Percentiles rank a stretch among this genome's conserved stretches.
Conservation (phyloP, 176 grass and related monocot species). For the Phyllostachys edulis region DNA sequence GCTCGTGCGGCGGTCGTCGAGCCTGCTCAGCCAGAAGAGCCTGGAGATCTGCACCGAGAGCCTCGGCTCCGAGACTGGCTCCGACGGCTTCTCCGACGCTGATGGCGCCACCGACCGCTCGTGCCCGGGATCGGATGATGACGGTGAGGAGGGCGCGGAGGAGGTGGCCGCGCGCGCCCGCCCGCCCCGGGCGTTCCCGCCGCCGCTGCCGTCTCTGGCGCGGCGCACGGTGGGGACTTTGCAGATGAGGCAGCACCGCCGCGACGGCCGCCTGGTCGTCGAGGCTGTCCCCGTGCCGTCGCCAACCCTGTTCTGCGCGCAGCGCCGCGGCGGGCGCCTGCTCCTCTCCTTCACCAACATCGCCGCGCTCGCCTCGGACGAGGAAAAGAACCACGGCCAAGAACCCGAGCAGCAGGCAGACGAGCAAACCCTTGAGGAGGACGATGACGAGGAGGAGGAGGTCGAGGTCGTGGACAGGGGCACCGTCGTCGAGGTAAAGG, state of each 20-base stretch:
- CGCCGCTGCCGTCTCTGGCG: conserved; percentile 67
- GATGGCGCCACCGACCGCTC: conserved; percentile 41
- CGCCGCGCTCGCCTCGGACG: conserved; percentile 4
- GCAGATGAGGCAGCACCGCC: conserved; percentile 72
- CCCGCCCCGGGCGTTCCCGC: conserved; percentile 52
- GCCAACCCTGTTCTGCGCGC: conserved; percentile 70
- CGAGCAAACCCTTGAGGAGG: conserved; percentile 14
- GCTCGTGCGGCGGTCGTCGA: conserved; percentile 66
- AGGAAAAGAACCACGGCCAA: neutral
- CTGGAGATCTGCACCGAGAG: conserved; percentile 97
- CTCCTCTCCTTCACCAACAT: conserved; percentile 78
- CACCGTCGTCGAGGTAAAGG: conserved; percentile 78
- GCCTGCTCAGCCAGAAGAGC: conserved; percentile 82
- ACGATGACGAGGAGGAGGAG: conserved; percentile 48
- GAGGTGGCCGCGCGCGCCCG: conserved; percentile 29
- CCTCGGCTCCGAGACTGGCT: conserved; percentile 94
- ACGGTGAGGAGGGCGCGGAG: neutral
- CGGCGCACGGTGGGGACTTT: conserved; percentile 61
- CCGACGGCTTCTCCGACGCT: conserved; percentile 57
- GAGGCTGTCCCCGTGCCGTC: conserved; percentile 65
- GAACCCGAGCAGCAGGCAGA: conserved; percentile 28
- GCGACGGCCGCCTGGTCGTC: conserved; percentile 79
- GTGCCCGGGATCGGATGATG: conserved; percentile 28
- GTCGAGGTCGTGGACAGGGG: conserved; percentile 75
- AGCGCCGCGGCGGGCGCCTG: conserved; percentile 64